Evolutionary conservation across 257 asterid species (phyloP).

Genomic region (Cordia subcordata): DNA sequence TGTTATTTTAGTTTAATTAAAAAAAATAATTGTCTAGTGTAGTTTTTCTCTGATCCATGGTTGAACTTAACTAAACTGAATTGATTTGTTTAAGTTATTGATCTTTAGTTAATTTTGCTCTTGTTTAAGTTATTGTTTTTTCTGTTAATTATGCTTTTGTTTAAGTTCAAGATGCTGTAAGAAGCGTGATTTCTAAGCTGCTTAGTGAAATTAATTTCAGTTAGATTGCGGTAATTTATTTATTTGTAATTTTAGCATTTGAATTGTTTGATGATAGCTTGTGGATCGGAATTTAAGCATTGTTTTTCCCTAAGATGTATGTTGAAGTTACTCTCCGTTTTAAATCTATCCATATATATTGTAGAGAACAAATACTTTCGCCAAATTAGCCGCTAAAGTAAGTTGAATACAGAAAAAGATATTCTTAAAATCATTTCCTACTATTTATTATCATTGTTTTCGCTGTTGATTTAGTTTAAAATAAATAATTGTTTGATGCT

Average conservation of each 20-base stretch:
- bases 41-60: neutral
- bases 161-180: neutral
- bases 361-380: conserved; percentile 54
- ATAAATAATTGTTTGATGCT: no score
- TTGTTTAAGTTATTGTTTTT: no score
- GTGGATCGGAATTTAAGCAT: neutral
- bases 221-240: no score
- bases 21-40: no score
- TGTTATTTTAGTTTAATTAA: neutral
- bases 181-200: neutral
- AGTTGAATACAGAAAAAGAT: conserved; percentile 14
- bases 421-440: neutral
- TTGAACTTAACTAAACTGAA: neutral
- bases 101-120: neutral
- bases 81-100: neutral
- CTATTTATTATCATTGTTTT: no score
- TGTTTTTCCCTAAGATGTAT: no score
- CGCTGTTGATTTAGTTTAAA: no score
- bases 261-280: neutral
- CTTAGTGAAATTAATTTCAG: neutral
- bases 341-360: no score
- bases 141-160: neutral
- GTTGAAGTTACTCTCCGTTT: no score
- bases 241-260: neutral
- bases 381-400: conserved; percentile 58